A percentile compares a stretch with the other conserved stretches of the same genome.
Conservation (phyloP, 2,329 filamentous ascomycete genomes). For the Parafenestella ontariensis region DNA sequence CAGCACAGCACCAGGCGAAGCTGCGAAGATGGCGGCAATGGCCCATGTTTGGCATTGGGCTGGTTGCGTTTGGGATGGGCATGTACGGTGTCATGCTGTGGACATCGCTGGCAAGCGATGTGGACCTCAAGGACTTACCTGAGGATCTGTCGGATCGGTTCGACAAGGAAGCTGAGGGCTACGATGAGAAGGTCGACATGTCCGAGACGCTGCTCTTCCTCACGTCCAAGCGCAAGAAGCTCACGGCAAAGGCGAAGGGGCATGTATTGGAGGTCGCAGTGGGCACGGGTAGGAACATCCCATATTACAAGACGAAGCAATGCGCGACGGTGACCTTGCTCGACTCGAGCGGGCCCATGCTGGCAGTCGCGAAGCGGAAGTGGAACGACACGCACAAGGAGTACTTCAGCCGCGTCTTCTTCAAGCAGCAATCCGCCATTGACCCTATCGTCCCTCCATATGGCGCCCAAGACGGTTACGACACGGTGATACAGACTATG, state of each 20-base stretch:
- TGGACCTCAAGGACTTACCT: conserved; percentile 37
- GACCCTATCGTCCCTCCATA: conserved; percentile 53
- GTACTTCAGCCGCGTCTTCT: conserved; percentile 48
- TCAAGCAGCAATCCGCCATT: conserved; percentile 54
- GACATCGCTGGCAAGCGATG: conserved; percentile 37
- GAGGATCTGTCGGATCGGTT: conserved; percentile 55
- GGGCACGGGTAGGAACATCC: conserved; percentile 58
- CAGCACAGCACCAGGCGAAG: conserved; percentile 34
- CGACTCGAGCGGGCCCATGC: conserved; percentile 57
- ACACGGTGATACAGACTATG: conserved; percentile 61
- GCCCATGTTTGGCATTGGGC: conserved; percentile 40
- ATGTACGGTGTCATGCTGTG: conserved; percentile 51
- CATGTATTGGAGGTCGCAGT: conserved; percentile 59
- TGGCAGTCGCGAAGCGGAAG: conserved; percentile 57
- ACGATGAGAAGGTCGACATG: conserved; percentile 56
- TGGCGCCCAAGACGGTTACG: conserved; percentile 51
- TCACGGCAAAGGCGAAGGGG: conserved; percentile 51
- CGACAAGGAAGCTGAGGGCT: conserved; percentile 53
- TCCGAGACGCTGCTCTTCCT: conserved; percentile 54
- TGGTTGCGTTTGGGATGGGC: conserved; percentile 49
- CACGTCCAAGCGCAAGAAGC: conserved; percentile 48
- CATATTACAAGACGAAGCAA: conserved; percentile 52
- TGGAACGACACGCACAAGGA: conserved; percentile 53
- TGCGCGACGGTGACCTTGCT: conserved; percentile 56
- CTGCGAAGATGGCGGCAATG: conserved; percentile 40